Evolutionary conservation across 2,329 filamentous ascomycete species (phyloP).

Genomic region (Pleoardoris graminearum): DNA sequence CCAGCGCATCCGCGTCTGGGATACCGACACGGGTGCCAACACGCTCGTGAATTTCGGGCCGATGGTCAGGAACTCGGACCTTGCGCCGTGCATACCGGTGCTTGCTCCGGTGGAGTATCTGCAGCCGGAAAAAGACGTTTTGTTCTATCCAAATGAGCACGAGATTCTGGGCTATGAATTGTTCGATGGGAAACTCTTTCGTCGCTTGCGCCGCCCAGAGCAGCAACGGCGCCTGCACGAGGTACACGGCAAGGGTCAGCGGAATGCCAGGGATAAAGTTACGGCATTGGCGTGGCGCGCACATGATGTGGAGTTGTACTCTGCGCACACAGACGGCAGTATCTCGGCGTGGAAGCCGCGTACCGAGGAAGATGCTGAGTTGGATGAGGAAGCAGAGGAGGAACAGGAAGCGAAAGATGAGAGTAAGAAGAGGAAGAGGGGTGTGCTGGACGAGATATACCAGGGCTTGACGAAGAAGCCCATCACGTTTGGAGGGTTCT

Average conservation of each 20-base stretch:
- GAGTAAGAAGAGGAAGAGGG: constrained; percentile 66
- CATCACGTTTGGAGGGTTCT: constrained; percentile 59
- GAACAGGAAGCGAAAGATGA: constrained; percentile 41
- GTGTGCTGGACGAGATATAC: constrained; percentile 79
- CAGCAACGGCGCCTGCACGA: constrained; percentile 19
- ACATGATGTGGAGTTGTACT: constrained; percentile 75
- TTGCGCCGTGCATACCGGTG: constrained; percentile 48
- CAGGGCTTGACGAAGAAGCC: constrained; percentile 72
- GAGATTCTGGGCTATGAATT: constrained; percentile 81
- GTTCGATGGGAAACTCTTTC: constrained; percentile 73
- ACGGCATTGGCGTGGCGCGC: constrained; percentile 76
- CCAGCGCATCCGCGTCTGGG: constrained; percentile 83
- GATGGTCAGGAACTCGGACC: constrained; percentile 68
- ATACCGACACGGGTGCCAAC: constrained; percentile 78
- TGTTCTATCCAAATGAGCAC: constrained; percentile 76
- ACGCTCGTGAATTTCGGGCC: constrained; percentile 88
- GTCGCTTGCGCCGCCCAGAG: constrained; percentile 68
- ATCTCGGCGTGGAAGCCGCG: constrained; percentile 78
- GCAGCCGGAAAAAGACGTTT: constrained; percentile 61
- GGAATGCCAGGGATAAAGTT: constrained; percentile 55
- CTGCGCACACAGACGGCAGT: constrained; percentile 79
- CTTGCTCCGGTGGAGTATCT: constrained; percentile 64
- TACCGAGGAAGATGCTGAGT: constrained; percentile 52
- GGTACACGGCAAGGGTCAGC: constrained; percentile 42
- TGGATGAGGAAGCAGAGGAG: constrained; percentile 49